These are phyloP conservation scores for Tylopilus sp. DNA, from an alignment of 1,284 basidiomycete species.

Conservation along the genomic window DNA sequence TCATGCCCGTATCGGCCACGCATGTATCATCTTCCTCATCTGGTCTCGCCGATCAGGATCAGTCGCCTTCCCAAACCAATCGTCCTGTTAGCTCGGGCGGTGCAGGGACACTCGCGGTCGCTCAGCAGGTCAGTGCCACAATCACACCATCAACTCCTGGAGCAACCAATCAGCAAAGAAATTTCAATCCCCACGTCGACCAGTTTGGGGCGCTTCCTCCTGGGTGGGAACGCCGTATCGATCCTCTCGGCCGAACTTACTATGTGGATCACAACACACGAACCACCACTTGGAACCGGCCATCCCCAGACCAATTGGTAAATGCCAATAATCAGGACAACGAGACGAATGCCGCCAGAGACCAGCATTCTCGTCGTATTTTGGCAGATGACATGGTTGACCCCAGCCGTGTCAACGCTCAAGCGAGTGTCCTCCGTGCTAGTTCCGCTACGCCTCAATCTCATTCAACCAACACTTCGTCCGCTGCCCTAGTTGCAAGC, in stretches of 20 bases:
- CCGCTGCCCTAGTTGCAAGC: slow-evolving; percentile 45
- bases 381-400: slow-evolving; percentile 79
- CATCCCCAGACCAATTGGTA: slow-evolving; percentile 50
- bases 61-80: slow-evolving; percentile 19
- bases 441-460: slow-evolving; percentile 34
- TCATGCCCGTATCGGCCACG: slow-evolving; percentile 37
- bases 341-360: slow-evolving; percentile 67
- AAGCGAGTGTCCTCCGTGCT: slow-evolving; percentile 34
- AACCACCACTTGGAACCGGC: slow-evolving; percentile 88
- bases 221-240: slow-evolving; percentile 91
- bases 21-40: slow-evolving; percentile 33
- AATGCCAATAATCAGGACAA: slow-evolving; percentile 52
- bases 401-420: slow-evolving; percentile 36
- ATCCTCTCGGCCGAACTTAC: slow-evolving; percentile 87
- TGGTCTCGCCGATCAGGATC: slow-evolving; percentile 25
- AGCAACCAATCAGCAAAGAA: slow-evolving; percentile 48
- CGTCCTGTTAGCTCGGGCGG: slow-evolving; percentile 29
- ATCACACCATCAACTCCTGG: slow-evolving; percentile 26
- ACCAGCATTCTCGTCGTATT: slow-evolving; percentile 72
- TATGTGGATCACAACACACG: slow-evolving; percentile 93
- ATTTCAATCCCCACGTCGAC: slow-evolving; percentile 83
- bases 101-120: slow-evolving; percentile 6
- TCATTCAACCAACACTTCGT: slow-evolving; percentile 28
- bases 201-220: slow-evolving; percentile 76
- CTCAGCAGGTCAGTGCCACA: slow-evolving; percentile 26